These are phyloP conservation scores for Blastobotrys serpentis DNA, from an alignment of 1,139 yeast genomes.

Conservation along the genomic window DNA sequence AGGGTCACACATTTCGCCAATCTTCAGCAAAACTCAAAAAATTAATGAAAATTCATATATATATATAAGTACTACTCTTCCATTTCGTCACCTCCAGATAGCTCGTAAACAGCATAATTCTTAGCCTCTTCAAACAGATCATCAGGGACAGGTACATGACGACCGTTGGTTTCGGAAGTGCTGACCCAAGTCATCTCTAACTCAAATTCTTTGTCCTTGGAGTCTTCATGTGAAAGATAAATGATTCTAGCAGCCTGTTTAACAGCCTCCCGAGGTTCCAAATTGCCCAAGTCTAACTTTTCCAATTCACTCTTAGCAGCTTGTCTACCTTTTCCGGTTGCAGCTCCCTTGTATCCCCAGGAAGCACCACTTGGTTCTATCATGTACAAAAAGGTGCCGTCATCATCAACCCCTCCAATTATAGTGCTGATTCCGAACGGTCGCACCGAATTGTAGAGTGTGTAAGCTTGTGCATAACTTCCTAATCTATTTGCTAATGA, in stretches of 20 bases:
- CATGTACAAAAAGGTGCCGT: conserved; percentile 85
- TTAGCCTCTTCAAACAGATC: conserved; percentile 79
- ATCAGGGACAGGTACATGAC: conserved; percentile 75
- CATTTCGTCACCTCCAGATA: conserved; percentile 60
- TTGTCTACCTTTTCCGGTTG: conserved; percentile 97
- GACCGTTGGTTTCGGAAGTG: conserved; percentile 70
- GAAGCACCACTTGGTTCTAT: conserved; percentile 95
- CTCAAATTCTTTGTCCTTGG: conserved; percentile 95
- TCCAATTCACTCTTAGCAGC: conserved; percentile 94
- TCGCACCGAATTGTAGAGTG: conserved; percentile 93
- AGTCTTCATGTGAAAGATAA: conserved; percentile 93
- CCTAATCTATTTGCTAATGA: conserved; percentile 87
- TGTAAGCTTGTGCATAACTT: conserved; percentile 90
- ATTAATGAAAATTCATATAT: too few relatives aligned
- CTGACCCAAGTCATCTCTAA: conserved; percentile 91
- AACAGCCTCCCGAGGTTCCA: conserved; percentile 78
- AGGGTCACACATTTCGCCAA: too few relatives aligned
- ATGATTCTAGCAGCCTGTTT: conserved; percentile 93
- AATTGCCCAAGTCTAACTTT: conserved; percentile 70
- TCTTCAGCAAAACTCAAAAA: too few relatives aligned
- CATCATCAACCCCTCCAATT: conserved; percentile 87
- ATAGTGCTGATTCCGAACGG: conserved; percentile 95
- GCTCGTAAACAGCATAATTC: conserved; percentile 75
- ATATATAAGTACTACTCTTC: conserved; percentile 35
- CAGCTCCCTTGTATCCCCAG: conserved; percentile 98